Percentiles rank a stretch among this genome's conserved stretches.
Evolutionary conservation across 2,329 filamentous ascomycete species (phyloP).

Genomic region (Ophiosphaerella narmari): DNA sequence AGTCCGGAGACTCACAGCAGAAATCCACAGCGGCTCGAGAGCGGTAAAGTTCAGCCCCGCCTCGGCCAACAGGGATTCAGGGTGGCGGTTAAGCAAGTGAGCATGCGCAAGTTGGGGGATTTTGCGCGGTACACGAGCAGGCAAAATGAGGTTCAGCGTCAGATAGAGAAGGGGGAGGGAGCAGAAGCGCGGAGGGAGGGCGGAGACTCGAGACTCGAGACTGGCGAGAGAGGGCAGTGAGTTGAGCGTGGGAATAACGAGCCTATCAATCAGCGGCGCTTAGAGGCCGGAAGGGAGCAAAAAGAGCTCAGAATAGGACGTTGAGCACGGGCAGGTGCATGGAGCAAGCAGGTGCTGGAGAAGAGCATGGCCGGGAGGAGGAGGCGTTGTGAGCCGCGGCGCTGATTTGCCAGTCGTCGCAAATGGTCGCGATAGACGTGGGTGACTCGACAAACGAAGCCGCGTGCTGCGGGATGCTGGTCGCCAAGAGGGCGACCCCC

Average conservation of each 20-base stretch:
- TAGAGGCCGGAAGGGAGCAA: conserved; percentile 30
- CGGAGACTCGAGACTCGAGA: background rate
- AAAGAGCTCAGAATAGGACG: conserved; percentile 42
- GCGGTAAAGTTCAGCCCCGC: conserved; percentile 46
- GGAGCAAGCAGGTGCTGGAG: conserved; percentile 29
- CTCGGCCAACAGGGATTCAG: conserved; percentile 41
- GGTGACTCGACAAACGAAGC: conserved; percentile 34
- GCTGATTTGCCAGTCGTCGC: conserved; percentile 34
- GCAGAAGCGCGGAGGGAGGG: conserved; percentile 15
- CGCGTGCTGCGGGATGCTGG: conserved; percentile 33
- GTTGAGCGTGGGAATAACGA: conserved; percentile 32
- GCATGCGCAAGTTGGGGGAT: conserved; percentile 16
- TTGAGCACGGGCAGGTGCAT: conserved; percentile 29
- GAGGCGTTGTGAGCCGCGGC: conserved; percentile 36
- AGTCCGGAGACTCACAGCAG: conserved; percentile 43
- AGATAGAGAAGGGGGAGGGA: conserved; percentile 24
- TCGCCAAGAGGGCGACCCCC: conserved; percentile 33
- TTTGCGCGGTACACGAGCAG: conserved; percentile 40
- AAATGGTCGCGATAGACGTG: conserved; percentile 32
- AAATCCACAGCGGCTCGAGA: conserved; percentile 44
- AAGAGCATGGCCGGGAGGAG: conserved; percentile 29
- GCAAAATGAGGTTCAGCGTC: conserved; percentile 36
- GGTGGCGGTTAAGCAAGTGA: conserved; percentile 34
- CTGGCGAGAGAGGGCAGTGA: conserved; percentile 16
- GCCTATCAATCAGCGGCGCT: conserved; percentile 47